Evolutionary conservation across 192 early-diverging fungal species (phyloP).

Genomic region (Backusella sp.): DNA sequence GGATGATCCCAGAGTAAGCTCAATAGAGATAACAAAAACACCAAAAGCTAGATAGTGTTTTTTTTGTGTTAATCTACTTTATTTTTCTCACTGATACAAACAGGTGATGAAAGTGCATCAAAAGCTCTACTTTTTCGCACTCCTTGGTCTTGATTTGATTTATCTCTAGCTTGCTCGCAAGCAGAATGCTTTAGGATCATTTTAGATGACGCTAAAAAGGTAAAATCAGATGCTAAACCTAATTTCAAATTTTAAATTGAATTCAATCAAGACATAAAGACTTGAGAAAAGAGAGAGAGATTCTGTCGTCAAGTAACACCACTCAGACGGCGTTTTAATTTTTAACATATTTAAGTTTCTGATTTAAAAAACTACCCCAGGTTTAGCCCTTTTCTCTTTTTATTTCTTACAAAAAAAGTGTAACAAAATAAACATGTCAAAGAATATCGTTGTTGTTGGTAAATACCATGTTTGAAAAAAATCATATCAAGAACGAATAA

Average conservation of each 20-base stretch:
- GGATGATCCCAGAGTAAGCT: not conserved
- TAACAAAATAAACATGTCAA: not conserved
- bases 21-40: not conserved
- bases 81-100: not conserved
- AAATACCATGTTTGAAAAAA: not conserved
- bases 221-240: not conserved
- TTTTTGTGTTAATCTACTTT: too few relatives aligned
- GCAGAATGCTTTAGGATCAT: not conserved
- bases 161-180: not conserved
- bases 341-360: not conserved
- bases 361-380: too few relatives aligned
- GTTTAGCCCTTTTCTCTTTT: not conserved
- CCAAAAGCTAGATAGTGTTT: not conserved
- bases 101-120: not conserved
- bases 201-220: not conserved
- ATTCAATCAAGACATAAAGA: not conserved
- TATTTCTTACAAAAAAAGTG: not conserved
- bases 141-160: not conserved
- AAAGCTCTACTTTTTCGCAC: not conserved
- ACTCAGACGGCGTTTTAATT: not conserved
- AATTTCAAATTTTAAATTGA: not conserved
- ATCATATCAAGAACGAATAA: not conserved
- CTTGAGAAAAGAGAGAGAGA: not conserved
- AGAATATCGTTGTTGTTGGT: not conserved
- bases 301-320: not conserved